Base-by-base conservation (phyloP, 2,329 filamentous ascomycete species). In the Ceratocystis cubensis region DNA sequence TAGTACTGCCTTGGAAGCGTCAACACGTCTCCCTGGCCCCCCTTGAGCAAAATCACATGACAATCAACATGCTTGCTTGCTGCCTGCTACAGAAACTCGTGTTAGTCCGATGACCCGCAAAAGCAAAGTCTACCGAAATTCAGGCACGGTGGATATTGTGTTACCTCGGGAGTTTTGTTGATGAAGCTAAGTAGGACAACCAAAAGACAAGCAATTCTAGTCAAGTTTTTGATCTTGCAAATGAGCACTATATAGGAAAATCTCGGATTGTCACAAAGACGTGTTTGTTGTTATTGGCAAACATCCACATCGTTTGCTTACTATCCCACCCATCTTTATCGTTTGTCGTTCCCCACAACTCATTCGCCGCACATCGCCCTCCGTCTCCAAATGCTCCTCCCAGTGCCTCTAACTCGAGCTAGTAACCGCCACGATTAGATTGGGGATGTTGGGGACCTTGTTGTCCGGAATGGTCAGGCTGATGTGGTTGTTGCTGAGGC, bases 371-470 rank as follows among this genome's bases (percentile, higher is more conserved):
- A 53, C 15, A 25, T 53, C 48, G 25, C 15, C 15, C 20, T 25
- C 48, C 10, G 8, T n/a, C 28, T 20, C 25, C 8, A 8, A 59
- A 50, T 20, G 17, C 13, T 22, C 44, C 3, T 17, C 30, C 13
- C 7, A n/a, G 25, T 41, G n/a, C 37, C n/a, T 17, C 20, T 30
- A n/a, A 33, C 37, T 37, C 67, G 28, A 37, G 8, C 41, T 77
- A 80, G 71, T 80, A 81, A 68, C 78, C 77, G 63, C 77, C 77
- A 78, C 62, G 74, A 75, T 61, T 59, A 8, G 56, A 22, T 33
- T 37, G 56, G 28, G 56, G 56, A 7, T 59, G 56, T 25, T 59
- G 56, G 33, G 56, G 22, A 25, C 56, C 56, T 59, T 59, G 56
- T 30, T 59, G 56, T 30, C 56, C 56, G n/a, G 56, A 28, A 15